phyloP scores from a whole-genome alignment of 495 filamentous ascomycete species.

The Usnea hakonensis region DNA sequence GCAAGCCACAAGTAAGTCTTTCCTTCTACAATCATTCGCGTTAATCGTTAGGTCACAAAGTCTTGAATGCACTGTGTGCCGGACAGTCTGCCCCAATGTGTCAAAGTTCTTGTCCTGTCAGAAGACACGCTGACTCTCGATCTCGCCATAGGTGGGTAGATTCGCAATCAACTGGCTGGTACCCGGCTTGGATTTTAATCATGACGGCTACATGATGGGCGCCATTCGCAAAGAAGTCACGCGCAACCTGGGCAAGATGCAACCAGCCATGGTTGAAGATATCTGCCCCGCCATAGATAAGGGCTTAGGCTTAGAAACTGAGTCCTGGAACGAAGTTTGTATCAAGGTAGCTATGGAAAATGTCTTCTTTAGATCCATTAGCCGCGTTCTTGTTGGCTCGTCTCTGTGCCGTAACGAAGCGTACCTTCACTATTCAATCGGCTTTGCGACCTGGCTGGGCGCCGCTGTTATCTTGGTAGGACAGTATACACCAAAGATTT shows the following conservation, averaged over 20 bases:
- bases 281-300: constrained; percentile 1
- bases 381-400: constrained; percentile 9
- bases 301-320: not conserved
- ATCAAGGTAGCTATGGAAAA: constrained; percentile 1
- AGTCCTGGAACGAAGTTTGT: not conserved
- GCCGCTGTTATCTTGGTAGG: constrained; percentile 6
- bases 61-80: no score
- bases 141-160: not conserved
- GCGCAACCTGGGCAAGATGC: constrained; percentile 11
- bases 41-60: no score
- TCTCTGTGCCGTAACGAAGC: constrained; percentile 4
- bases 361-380: constrained; percentile 7
- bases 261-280: constrained; percentile 3
- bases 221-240: constrained; percentile 10
- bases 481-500: constrained; percentile 5
- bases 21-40: not conserved
- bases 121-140: not conserved
- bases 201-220: constrained; percentile 5
- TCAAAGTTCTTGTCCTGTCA: no score
- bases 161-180: constrained; percentile 2
- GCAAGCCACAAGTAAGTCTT: not conserved
- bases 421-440: not conserved
- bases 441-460: constrained; percentile 11
- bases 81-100: not conserved
- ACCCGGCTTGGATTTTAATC: not conserved